phyloP scores from a whole-genome alignment of 2,329 filamentous ascomycete species.

The Colletotrichum filicis region DNA sequence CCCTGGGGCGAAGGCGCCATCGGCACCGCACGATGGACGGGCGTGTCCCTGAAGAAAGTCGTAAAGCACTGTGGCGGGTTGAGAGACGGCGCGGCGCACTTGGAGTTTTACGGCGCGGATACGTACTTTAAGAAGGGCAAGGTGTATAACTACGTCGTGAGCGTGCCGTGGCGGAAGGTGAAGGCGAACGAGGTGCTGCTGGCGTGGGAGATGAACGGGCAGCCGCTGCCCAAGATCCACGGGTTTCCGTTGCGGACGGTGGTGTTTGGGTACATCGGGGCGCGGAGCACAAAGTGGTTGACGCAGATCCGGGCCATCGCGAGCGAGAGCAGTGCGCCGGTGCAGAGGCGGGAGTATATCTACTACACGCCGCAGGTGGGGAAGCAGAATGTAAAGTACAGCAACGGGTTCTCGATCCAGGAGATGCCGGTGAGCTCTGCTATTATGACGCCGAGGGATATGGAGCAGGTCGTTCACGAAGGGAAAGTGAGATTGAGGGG shows the following conservation, averaged over 20 bases:
- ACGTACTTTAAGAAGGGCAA: slow-evolving; percentile 77
- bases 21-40: slow-evolving; percentile 71
- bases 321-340: slow-evolving; percentile 65
- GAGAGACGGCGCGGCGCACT: slow-evolving; percentile 62
- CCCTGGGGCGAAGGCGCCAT: slow-evolving; percentile 76
- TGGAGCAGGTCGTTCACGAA: slow-evolving; percentile 68
- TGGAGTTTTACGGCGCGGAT: slow-evolving; percentile 77
- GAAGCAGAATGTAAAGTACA: slow-evolving; percentile 72
- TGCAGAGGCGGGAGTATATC: slow-evolving; percentile 73
- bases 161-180: slow-evolving; percentile 75
- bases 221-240: slow-evolving; percentile 72
- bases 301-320: slow-evolving; percentile 70
- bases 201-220: slow-evolving; percentile 78
- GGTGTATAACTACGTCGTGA: slow-evolving; percentile 74
- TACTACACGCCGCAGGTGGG: slow-evolving; percentile 76
- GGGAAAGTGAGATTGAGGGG: slow-evolving; percentile 65
- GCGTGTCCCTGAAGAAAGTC: slow-evolving; percentile 74
- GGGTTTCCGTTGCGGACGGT: slow-evolving; percentile 72
- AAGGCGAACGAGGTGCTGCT: slow-evolving; percentile 74
- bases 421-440: slow-evolving; percentile 77
- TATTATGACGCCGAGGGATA: slow-evolving; percentile 71
- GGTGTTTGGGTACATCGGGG: slow-evolving; percentile 75
- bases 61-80: slow-evolving; percentile 77
- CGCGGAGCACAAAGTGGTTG: slow-evolving; percentile 72
- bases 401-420: slow-evolving; percentile 73